Evolutionary conservation across 78 protist genomes (phyloP).

Genomic region (Pigoraptor vietnamica): DNA sequence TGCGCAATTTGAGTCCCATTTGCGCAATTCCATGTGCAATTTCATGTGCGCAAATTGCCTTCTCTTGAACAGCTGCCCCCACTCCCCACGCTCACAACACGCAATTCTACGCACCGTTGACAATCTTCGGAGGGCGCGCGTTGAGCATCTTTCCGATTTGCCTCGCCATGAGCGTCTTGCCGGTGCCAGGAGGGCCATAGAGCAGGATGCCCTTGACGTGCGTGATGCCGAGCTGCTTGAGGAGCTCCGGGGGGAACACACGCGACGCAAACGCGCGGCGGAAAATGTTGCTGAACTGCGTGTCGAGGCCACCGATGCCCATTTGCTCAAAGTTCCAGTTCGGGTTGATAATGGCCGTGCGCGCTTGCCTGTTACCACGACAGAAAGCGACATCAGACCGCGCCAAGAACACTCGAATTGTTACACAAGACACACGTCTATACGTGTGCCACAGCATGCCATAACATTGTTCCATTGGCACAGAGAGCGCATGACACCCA

Average conservation of each 20-base stretch:
- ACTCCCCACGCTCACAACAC: no score
- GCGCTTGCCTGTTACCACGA: background rate
- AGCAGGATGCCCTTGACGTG: constrained; percentile 95
- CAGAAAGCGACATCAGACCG: no score
- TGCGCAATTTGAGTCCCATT: no score
- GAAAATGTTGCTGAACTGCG: constrained; percentile 86
- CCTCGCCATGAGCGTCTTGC: constrained; percentile 98
- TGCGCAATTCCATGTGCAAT: no score
- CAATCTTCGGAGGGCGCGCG: constrained; percentile 88
- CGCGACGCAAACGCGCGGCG: constrained; percentile 98
- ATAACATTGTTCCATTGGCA: no score
- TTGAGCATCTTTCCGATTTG: constrained; percentile 98
- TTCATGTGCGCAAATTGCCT: no score
- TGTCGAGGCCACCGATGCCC: constrained; percentile 97
- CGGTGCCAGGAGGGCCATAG: constrained; percentile 99
- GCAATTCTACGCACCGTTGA: no score
- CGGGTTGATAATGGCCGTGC: constrained; percentile 34
- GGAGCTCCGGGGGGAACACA: constrained; percentile 81
- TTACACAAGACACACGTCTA: no score
- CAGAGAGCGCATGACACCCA: no score
- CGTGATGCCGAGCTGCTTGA: constrained; percentile 80
- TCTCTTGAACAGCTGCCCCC: no score
- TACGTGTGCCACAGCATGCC: no score
- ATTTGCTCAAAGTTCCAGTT: constrained; percentile 87
- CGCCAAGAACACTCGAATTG: no score